Evolutionary conservation across 2,329 filamentous ascomycete species (phyloP).

Genomic region (Cercospora sesami): DNA sequence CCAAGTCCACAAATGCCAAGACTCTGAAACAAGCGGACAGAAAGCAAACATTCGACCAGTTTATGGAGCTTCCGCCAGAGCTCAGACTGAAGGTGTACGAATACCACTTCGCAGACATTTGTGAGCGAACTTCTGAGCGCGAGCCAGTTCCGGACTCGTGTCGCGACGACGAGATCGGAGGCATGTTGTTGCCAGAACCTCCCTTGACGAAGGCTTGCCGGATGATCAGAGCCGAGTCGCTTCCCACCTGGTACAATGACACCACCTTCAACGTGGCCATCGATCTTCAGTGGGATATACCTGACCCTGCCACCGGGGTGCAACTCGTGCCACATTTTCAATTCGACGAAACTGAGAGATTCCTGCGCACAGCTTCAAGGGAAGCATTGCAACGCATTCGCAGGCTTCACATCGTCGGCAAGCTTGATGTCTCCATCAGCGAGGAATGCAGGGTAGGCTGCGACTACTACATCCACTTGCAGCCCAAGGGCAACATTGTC

Average conservation of each 20-base stretch:
- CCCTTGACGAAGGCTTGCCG: not conserved
- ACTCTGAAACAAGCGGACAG: not conserved
- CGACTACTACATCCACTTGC: slow-evolving; percentile 1
- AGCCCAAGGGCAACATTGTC: not conserved
- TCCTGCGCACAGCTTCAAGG: not conserved
- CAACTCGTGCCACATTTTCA: not conserved
- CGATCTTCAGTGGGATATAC: not conserved
- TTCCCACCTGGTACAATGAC: not conserved
- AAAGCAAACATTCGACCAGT: not conserved
- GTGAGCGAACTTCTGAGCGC: not conserved
- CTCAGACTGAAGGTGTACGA: not conserved
- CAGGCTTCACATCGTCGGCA: not conserved
- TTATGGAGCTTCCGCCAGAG: not conserved
- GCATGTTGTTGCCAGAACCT: not conserved
- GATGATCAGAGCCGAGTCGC: not conserved
- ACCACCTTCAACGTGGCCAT: slow-evolving; percentile 5
- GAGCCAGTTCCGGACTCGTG: not conserved
- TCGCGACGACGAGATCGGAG: not conserved
- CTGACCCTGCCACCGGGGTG: not conserved
- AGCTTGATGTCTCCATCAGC: not conserved
- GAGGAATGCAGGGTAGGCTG: not conserved
- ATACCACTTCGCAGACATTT: slow-evolving; percentile 3
- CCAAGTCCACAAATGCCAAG: not conserved
- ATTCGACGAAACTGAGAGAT: not conserved
- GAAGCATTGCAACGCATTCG: not conserved